Percentiles rank a stretch among this genome's conserved stretches.
These are phyloP conservation scores for Dendrobium officinale DNA, from an alignment of 106 monocot species.

Conservation along the genomic window DNA sequence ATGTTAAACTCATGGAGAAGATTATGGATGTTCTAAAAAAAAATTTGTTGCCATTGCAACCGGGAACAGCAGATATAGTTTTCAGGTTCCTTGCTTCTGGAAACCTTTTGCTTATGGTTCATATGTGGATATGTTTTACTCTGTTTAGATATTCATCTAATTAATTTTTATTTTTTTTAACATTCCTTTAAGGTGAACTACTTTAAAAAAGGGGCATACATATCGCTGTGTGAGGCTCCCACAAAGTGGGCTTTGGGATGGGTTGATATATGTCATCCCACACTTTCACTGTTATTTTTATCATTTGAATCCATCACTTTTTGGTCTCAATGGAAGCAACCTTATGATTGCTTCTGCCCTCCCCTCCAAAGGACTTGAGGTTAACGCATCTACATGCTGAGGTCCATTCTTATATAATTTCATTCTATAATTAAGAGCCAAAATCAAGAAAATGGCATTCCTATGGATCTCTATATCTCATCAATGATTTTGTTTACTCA, in stretches of 20 bases:
- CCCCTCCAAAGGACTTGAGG: background rate
- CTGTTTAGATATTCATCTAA: background rate
- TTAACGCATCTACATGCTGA: background rate
- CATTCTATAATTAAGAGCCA: background rate
- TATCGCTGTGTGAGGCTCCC: background rate
- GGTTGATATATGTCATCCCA: background rate
- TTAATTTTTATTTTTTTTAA: background rate
- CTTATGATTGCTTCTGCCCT: background rate
- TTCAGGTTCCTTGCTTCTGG: constrained; percentile 50
- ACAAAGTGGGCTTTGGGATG: background rate
- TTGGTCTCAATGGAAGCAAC: background rate
- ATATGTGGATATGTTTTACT: background rate
- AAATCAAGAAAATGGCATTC: background rate
- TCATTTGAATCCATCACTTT: background rate
- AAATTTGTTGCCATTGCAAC: constrained; percentile 73
- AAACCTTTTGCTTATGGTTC: background rate
- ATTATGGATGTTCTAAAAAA: constrained; percentile 53
- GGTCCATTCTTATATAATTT: background rate
- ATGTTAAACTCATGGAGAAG: constrained; percentile 57
- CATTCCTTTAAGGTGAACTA: background rate
- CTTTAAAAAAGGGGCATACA: background rate
- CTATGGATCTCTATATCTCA: too few relatives aligned
- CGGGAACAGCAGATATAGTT: constrained; percentile 91
- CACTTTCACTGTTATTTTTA: too few relatives aligned
- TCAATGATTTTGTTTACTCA: background rate